Evolutionary conservation across 768 basidiomycete genomes (phyloP), one percentile per base, ranked within the genome.

Genomic region (Termitomyces heimii): DNA sequence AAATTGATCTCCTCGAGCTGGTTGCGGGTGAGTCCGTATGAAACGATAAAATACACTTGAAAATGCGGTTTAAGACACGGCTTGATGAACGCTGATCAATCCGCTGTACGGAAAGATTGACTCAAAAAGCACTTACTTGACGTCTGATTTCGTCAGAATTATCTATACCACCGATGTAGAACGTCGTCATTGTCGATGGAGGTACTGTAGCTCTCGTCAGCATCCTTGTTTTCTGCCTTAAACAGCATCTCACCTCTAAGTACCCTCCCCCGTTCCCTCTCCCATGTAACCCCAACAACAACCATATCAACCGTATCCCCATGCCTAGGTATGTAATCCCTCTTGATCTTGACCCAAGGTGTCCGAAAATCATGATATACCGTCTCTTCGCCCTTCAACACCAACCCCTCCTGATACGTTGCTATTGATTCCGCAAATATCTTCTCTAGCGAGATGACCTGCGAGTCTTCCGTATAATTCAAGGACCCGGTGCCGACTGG

Each of bases 341-440:
- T 84, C 75, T 94, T 92, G 49, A 92, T 65, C 72, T 97, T 96
- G 29, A 94, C 85, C 93, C 94, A 96, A 16, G 86, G 86, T 57
- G 77, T 71, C 5, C 65, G 70, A 62, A 68, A 75, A 62, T 88
- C 85, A 57, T 86, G 84, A 67, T 96, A 95, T 2, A 52, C 60
- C 0, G 88, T 85, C 24, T 81, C 77, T 4, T 79, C 83, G 0
- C 88, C 83, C 66, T 96, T 96, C 54, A 96, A 74, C 1, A 96
- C 84, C 0, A 94, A 66, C 0, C 90, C 88, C 66, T 91, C 89
- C 61, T 88, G 72, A 42, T 75, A 72, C 49, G 78, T 68, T 1
- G 81, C 79, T 47, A 86, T 78, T 16, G 71, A 70, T 5, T 74
- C 64, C 0, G 83, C 77, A 61, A 90, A 88, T 24, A 31, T 65